Evolutionary conservation across 169 alveolate species (phyloP), one percentile per base, ranked within the genome.

Genomic region (Babesia divergens): DNA sequence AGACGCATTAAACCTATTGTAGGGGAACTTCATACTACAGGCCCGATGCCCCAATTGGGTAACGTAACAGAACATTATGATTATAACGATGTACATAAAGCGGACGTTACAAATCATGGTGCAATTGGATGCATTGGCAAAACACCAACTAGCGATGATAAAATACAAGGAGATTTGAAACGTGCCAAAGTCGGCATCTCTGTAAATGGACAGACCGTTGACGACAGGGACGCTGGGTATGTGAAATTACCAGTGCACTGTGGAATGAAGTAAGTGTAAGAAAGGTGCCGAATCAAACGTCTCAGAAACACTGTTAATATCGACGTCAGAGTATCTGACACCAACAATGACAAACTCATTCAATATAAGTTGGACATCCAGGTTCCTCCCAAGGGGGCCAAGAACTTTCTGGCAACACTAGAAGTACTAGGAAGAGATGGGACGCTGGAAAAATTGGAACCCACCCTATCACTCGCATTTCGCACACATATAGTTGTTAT

Each of bases 261-360:
- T 54, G 86, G 86, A 16, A n/a, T 31, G n/a, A 69, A 29, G 82
- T 69, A 59, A 69, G 59, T 32, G 20, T 16, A 26, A 8, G 26
- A 16, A 3, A 8, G 18, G 26, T 20, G 9, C 65, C 16, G 11
- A 6, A 14, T 42, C 32, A 44, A 24, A 31, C 31, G 6, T 24
- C 14, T 1, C 37, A 75, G 64, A 20, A 58, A 65, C 38, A 46
- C 46, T 6, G 20, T 64, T 13, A 22, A 18, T 4, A 35, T 75
- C 8, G 60, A 60, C 20, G 44, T 75, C 6, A 24, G 18, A 3
- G 55, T 53, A 0, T 9, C 7, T 14, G 74, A 51, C 55, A 64
- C 20, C 0, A 43, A 13, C 37, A 20, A 44, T 20, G 54, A 11
- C 34, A 26, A 16, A 40, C 16, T 20, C 31, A 32, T 60, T 24